phyloP scores from a whole-genome alignment of 345 rosid genomes.

The Theobroma cacao region DNA sequence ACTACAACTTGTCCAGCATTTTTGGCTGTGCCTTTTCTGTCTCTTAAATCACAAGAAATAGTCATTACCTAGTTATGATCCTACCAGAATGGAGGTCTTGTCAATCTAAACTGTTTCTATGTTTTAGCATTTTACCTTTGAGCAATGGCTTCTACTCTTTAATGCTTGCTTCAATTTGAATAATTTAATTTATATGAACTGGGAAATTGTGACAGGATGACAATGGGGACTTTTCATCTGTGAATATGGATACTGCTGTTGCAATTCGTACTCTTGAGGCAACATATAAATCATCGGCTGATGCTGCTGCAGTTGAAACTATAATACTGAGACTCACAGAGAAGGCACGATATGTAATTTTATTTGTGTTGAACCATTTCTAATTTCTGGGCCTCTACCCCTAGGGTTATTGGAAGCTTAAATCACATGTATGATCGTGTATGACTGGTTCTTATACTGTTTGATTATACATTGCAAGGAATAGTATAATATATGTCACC shows the following conservation, averaged over 20 bases:
- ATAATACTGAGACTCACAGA: conserved; percentile 79
- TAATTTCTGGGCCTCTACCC: neutral
- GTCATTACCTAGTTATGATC: neutral
- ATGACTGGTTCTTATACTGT: neutral
- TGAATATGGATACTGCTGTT: conserved; percentile 99
- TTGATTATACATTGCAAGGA: neutral
- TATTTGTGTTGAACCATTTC: neutral
- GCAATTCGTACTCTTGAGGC: conserved; percentile 98
- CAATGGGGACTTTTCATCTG: conserved; percentile 94
- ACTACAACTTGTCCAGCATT: neutral
- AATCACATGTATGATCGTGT: neutral
- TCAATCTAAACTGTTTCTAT: neutral
- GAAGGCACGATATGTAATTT: conserved; percentile 44
- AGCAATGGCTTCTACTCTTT: neutral
- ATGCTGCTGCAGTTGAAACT: conserved; percentile 86
- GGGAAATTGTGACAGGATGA: conserved; percentile 63
- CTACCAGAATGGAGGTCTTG: neutral
- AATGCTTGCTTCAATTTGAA: neutral
- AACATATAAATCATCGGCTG: conserved; percentile 85
- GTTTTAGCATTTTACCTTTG: neutral
- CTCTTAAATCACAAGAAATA: neutral
- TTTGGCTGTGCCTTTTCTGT: neutral
- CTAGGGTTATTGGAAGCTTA: neutral
- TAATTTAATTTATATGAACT: neutral
- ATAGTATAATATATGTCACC: neutral